phyloP scores from a whole-genome alignment of 306 rosid species.

The Quercus agrifolia region DNA sequence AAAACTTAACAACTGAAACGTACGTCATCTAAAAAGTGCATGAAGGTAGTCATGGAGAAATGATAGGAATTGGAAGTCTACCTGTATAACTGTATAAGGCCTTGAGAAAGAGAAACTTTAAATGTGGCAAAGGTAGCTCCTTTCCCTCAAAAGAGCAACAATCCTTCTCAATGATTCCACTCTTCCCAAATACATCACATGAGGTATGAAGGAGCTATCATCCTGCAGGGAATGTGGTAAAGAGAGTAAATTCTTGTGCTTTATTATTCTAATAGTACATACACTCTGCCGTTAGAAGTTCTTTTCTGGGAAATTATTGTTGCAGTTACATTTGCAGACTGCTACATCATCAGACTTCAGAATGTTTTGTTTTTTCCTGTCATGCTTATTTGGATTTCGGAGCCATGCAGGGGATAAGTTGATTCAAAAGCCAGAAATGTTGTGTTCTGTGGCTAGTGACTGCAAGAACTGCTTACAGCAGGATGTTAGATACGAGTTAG shows the following conservation, averaged over 20 bases:
- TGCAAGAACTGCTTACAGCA: constrained; percentile 3
- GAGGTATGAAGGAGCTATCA: no score
- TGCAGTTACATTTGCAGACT: constrained; percentile 9
- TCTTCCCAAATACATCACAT: no score
- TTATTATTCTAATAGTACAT: constrained; percentile 6
- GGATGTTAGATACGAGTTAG: constrained; percentile 14
- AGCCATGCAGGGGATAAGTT: constrained; percentile 11
- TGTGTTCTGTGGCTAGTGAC: constrained; percentile 9
- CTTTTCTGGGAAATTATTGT: constrained; percentile 1
- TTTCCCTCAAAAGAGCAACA: no score
- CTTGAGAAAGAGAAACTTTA: no score
- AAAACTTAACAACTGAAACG: no score
- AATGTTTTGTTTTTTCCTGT: constrained; percentile 16
- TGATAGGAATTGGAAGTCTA: no score
- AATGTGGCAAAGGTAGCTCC: no score
- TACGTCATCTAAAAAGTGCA: no score
- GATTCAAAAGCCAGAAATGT: constrained; percentile 6
- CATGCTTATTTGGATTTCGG: not conserved
- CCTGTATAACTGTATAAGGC: no score
- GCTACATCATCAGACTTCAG: constrained; percentile 1
- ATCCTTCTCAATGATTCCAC: no score
- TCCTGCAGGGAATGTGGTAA: constrained; percentile 11
- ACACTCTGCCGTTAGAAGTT: constrained; percentile 6
- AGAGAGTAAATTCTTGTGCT: not conserved
- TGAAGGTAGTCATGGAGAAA: no score